Percentiles rank a stretch among this genome's conserved stretches.
Conservation (phyloP, 2,329 filamentous ascomycete genomes). For the Ophiocordyceps camponoti-floridani region DNA sequence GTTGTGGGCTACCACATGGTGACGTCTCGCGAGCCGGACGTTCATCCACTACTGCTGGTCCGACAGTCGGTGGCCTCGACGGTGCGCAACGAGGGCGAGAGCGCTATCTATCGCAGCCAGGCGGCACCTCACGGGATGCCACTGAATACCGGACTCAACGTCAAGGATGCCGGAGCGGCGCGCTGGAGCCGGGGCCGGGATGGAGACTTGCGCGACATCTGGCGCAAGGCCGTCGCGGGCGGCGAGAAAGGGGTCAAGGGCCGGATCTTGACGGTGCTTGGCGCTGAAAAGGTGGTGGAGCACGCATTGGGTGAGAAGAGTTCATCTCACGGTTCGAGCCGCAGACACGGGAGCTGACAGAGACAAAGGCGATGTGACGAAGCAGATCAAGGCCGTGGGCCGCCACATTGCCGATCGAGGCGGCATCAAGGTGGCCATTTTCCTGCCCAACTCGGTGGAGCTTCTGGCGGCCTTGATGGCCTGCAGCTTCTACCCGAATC, state of each 20-base stretch:
- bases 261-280: constrained; percentile 62
- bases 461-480: constrained; percentile 70
- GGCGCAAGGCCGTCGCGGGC: constrained; percentile 52
- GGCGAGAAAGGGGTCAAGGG: constrained; percentile 51
- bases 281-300: constrained; percentile 55
- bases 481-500: constrained; percentile 65
- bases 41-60: constrained; percentile 77
- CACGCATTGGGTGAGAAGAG: constrained; percentile 32
- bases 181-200: constrained; percentile 73
- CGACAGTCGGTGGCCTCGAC: constrained; percentile 64
- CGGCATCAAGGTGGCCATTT: constrained; percentile 66
- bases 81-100: constrained; percentile 71
- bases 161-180: constrained; percentile 62
- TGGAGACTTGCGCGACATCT: constrained; percentile 82
- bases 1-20: constrained; percentile 56
- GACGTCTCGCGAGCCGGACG: constrained; percentile 64
- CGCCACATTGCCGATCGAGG: constrained; percentile 54
- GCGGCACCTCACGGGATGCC: constrained; percentile 74
- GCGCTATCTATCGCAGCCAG: constrained; percentile 68
- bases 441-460: constrained; percentile 85
- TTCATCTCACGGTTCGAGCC: no score
- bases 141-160: constrained; percentile 58
- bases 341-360: no score
- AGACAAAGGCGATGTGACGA: constrained; percentile 47
- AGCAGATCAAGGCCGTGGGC: constrained; percentile 78